Evolutionary conservation across 129 eudicot genomes (phyloP).

Genomic region (Calendula officinalis): DNA sequence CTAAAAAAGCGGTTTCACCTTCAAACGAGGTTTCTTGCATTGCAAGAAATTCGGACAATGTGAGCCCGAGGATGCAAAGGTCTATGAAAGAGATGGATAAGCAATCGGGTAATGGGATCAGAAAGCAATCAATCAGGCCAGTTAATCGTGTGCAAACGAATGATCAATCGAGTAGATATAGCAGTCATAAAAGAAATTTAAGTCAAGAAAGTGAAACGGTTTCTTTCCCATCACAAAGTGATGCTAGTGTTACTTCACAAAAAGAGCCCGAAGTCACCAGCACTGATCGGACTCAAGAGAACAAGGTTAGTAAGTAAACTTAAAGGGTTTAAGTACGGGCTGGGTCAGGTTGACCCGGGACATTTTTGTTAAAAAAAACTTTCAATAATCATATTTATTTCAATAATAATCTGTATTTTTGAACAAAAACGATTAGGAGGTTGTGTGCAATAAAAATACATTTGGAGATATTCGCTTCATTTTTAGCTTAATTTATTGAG

Average conservation of each 20-base stretch:
- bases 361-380: too few relatives aligned
- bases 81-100: slow-evolving; percentile 32
- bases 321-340: too few relatives aligned
- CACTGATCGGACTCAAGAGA: slow-evolving; percentile 33
- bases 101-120: slow-evolving; percentile 29
- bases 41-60: slow-evolving; percentile 32
- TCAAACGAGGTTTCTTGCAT: slow-evolving; percentile 32
- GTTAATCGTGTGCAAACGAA: slow-evolving; percentile 18
- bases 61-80: slow-evolving; percentile 48
- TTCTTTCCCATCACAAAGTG: slow-evolving; percentile 65
- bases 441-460: too few relatives aligned
- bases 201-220: slow-evolving; percentile 52
- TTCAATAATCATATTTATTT: too few relatives aligned
- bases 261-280: slow-evolving; percentile 46
- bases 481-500: too few relatives aligned
- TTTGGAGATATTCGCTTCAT: too few relatives aligned
- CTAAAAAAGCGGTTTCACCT: slow-evolving; percentile 30
- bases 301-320: slow-evolving; percentile 30
- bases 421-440: too few relatives aligned
- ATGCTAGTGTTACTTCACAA: slow-evolving; percentile 54
- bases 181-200: slow-evolving; percentile 35
- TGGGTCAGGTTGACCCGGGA: too few relatives aligned
- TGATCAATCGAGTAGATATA: slow-evolving; percentile 40
- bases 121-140: slow-evolving; percentile 34
- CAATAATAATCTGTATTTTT: too few relatives aligned